phyloP scores from a whole-genome alignment of 2,329 filamentous ascomycete genomes.

The Cladosporium austrohemisphaericum region DNA sequence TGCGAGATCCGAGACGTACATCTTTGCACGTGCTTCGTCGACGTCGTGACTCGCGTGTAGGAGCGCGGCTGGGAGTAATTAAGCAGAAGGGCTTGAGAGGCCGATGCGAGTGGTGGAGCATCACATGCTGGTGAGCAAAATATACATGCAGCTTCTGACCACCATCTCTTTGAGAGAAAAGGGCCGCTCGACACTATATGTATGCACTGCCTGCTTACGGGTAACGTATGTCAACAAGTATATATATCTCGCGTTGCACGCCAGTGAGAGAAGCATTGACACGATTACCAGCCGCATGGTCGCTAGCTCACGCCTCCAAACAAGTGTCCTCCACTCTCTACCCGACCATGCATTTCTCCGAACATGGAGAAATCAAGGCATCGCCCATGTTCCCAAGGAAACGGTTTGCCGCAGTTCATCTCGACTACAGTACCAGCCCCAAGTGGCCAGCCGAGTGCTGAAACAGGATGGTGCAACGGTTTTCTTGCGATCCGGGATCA shows the following conservation, averaged over 20 bases:
- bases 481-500: neutral
- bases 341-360: neutral
- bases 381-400: slow-evolving; percentile 5
- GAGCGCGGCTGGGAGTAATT: neutral
- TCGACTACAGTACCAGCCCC: neutral
- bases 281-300: neutral
- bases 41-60: neutral
- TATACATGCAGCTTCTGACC: no score
- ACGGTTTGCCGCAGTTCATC: slow-evolving; percentile 1
- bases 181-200: no score
- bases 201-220: neutral
- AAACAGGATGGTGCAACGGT: slow-evolving; percentile 10
- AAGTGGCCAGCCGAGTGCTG: neutral
- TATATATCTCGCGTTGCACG: neutral
- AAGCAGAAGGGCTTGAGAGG: no score
- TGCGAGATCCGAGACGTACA: no score
- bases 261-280: slow-evolving; percentile 4
- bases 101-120: no score
- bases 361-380: slow-evolving; percentile 4
- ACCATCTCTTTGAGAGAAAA: no score
- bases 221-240: neutral
- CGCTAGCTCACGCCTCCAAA: neutral
- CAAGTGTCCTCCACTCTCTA: neutral
- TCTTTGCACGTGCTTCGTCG: neutral
- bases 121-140: no score